A percentile compares a stretch with the other conserved stretches of the same genome.
Evolutionary conservation across 352 stramenopile species (phyloP).

Genomic region (Blastocystis sp.): DNA sequence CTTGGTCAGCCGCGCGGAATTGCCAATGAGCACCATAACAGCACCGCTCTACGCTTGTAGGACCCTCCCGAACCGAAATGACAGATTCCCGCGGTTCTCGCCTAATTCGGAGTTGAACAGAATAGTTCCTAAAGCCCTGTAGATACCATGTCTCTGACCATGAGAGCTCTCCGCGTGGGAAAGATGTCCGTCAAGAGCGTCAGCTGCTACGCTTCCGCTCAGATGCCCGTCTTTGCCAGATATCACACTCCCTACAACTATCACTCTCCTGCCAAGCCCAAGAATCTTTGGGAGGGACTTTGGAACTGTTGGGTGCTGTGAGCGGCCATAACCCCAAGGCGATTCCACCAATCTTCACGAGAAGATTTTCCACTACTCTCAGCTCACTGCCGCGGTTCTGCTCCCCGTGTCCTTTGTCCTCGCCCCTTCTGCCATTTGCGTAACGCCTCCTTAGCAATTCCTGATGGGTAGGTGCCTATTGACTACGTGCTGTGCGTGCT

Average conservation of each 20-base stretch:
- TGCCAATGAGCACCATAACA: too few species aligned
- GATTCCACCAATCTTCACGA: slow-evolving; percentile 70
- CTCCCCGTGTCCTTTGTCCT: slow-evolving; percentile 61
- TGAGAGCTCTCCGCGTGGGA: slow-evolving; percentile 66
- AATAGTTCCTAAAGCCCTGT: slow-evolving; percentile 35
- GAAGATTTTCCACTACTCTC: slow-evolving; percentile 70
- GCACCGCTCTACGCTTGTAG: too few species aligned
- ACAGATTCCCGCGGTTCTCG: slow-evolving; percentile 32
- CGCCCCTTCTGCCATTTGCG: slow-evolving; percentile 45
- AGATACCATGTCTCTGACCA: slow-evolving; percentile 62
- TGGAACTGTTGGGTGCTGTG: slow-evolving; percentile 23
- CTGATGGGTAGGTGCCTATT: slow-evolving; percentile 46
- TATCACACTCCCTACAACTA: slow-evolving; percentile 70
- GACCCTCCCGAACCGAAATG: too few species aligned
- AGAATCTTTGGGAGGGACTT: slow-evolving; percentile 51
- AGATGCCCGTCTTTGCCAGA: slow-evolving; percentile 62
- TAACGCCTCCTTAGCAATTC: neutral
- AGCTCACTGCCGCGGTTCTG: slow-evolving; percentile 62
- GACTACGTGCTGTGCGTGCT: slow-evolving; percentile 66
- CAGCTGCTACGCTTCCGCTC: slow-evolving; percentile 34
- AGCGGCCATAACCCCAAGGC: slow-evolving; percentile 1
- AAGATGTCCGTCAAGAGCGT: slow-evolving; percentile 65
- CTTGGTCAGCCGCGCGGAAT: too few species aligned
- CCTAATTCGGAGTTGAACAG: neutral
- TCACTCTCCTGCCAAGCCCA: slow-evolving; percentile 65